phyloP scores from a whole-genome alignment of 352 stramenopile species.

The Phytopythium chamaehyphon region DNA sequence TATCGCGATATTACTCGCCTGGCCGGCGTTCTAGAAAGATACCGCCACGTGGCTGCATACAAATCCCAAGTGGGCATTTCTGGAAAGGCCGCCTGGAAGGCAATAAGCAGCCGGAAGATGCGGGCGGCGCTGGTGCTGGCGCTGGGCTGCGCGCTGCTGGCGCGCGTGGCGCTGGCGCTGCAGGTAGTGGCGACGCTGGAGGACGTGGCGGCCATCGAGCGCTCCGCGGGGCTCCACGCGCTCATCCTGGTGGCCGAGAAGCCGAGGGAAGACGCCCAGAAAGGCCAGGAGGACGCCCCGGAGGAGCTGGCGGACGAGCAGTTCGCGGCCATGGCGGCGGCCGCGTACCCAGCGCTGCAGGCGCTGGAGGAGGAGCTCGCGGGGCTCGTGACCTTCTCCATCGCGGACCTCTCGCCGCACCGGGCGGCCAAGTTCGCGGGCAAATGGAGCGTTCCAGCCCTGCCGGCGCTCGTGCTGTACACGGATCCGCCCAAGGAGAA shows the following conservation, averaged over 20 bases:
- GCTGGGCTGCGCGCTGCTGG: conserved; percentile 7
- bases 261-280: conserved; percentile 5
- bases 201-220: conserved; percentile 23
- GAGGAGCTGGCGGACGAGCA: conserved; percentile 5
- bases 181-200: conserved; percentile 18
- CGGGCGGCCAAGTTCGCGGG: conserved; percentile 29
- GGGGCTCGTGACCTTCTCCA: conserved; percentile 35
- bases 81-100: too few relatives aligned
- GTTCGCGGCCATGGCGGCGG: conserved; percentile 20
- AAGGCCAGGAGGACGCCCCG: too few relatives aligned
- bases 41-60: background rate
- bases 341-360: conserved; percentile 31
- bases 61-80: background rate
- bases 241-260: conserved; percentile 26
- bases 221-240: conserved; percentile 24
- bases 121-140: conserved; percentile 3
- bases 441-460: conserved; percentile 47
- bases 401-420: conserved; percentile 31
- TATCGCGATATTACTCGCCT: background rate
- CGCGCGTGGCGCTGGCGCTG: conserved; percentile 9
- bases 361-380: conserved; percentile 41
- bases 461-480: conserved; percentile 59
- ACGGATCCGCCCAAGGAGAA: conserved; percentile 62
- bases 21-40: background rate
- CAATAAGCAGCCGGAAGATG: too few relatives aligned